Evolutionary conservation across 108 stramenopile genomes (phyloP).

Genomic region (Schizochytrium sp.): DNA sequence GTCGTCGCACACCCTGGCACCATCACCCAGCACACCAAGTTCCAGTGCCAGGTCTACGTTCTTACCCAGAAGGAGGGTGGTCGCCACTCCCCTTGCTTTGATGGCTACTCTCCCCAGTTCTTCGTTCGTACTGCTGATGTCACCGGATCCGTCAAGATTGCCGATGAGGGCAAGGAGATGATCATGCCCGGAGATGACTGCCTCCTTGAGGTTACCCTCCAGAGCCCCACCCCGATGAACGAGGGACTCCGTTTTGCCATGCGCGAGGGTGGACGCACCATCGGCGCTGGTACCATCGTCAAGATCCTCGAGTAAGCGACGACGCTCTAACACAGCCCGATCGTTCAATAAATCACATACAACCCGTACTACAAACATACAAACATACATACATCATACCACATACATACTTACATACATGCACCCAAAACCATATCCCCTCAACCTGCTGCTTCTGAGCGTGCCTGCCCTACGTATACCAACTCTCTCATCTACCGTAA

Average conservation of each 20-base stretch:
- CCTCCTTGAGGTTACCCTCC: constrained; percentile 91
- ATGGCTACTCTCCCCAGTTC: constrained; percentile 98
- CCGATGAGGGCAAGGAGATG: constrained; percentile 95
- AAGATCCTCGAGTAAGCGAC: constrained; percentile 79
- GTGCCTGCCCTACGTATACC: too few species aligned
- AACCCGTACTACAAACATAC: too few species aligned
- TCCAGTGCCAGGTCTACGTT: constrained; percentile 96
- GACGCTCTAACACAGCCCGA: background rate
- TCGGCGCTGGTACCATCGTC: constrained; percentile 96
- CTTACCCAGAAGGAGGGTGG: constrained; percentile 98
- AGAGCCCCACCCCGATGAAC: constrained; percentile 89
- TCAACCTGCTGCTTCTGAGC: too few species aligned
- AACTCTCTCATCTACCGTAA: too few species aligned
- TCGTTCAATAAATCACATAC: too few species aligned
- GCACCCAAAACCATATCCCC: too few species aligned
- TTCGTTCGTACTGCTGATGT: constrained; percentile 99
- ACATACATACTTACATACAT: too few species aligned
- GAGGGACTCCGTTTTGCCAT: constrained; percentile 96
- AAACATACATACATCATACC: too few species aligned
- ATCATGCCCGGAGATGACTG: constrained; percentile 99
- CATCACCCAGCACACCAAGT: constrained; percentile 83
- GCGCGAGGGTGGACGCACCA: constrained; percentile 97
- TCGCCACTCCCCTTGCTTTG: constrained; percentile 98
- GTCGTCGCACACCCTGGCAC: constrained; percentile 91
- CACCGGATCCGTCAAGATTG: constrained; percentile 85